A percentile compares a stretch with the other conserved stretches of the same genome.
These are phyloP conservation scores for Hamigera avellanea DNA, from an alignment of 495 filamentous ascomycete genomes.

Conservation along the genomic window DNA sequence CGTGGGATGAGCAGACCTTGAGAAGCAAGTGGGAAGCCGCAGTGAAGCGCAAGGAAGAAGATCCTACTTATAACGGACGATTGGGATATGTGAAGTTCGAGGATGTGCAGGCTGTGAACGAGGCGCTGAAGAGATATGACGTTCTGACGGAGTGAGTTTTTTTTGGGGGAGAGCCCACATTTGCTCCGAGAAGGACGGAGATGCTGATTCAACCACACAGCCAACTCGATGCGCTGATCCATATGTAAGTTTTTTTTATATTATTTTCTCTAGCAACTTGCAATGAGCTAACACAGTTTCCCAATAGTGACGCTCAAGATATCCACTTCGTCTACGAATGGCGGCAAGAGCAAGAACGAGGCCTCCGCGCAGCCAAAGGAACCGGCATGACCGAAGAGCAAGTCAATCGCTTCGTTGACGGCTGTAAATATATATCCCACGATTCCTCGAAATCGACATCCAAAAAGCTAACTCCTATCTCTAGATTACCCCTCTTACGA, in stretches of 20 bases:
- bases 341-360: slow-evolving; percentile 71
- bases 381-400: slow-evolving; percentile 69
- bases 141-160: slow-evolving; percentile 47
- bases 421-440: slow-evolving; percentile 38
- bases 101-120: slow-evolving; percentile 64
- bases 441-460: neutral
- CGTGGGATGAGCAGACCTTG: slow-evolving; percentile 43
- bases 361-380: slow-evolving; percentile 50
- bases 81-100: slow-evolving; percentile 50
- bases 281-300: neutral
- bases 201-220: no score
- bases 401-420: slow-evolving; percentile 54
- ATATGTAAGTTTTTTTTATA: slow-evolving; percentile 46
- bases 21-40: slow-evolving; percentile 45
- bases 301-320: slow-evolving; percentile 63
- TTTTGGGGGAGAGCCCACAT: no score
- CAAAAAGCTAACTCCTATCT: neutral
- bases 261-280: slow-evolving; percentile 1
- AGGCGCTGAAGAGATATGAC: slow-evolving; percentile 58
- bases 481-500: slow-evolving; percentile 58
- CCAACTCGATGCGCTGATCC: slow-evolving; percentile 69
- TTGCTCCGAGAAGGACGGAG: no score
- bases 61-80: slow-evolving; percentile 28
- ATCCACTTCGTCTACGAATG: slow-evolving; percentile 74
- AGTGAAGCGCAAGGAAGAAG: slow-evolving; percentile 28